Conservation (phyloP, 768 basidiomycete genomes). For the Fomitopsis serialis region DNA sequence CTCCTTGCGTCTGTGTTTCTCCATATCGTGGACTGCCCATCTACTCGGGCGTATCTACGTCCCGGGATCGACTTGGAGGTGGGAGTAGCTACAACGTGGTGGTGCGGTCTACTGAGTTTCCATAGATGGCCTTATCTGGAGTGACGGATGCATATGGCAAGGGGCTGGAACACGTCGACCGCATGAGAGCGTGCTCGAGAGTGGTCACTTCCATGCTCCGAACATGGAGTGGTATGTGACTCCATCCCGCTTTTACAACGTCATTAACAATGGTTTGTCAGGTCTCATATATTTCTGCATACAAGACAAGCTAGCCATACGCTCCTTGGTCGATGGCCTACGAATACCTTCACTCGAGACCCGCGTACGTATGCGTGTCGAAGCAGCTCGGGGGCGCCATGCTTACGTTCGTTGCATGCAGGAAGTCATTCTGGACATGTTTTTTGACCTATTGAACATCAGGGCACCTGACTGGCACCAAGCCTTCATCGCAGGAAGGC, state of each 20-base stretch:
- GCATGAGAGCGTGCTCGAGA: conserved; percentile 71
- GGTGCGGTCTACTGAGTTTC: neutral
- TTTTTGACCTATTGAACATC: conserved; percentile 90
- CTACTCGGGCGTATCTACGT: conserved; percentile 69
- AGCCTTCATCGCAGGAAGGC: conserved; percentile 83
- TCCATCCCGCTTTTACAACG: neutral
- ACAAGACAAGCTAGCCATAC: conserved; percentile 81
- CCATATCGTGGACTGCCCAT: conserved; percentile 79
- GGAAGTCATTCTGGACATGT: conserved; percentile 93
- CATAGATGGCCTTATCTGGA: conserved; percentile 77
- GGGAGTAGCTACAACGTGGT: conserved; percentile 1
- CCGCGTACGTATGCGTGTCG: conserved; percentile 47
- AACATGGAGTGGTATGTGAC: conserved; percentile 90
- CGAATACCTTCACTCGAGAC: conserved; percentile 85
- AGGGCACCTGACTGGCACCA: conserved; percentile 91
- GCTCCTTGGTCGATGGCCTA: conserved; percentile 78
- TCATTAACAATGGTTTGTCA: conserved; percentile 11
- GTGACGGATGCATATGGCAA: conserved; percentile 93
- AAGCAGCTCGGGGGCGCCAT: neutral
- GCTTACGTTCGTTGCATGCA: conserved; percentile 25
- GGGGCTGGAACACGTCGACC: conserved; percentile 69
- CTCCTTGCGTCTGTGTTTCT: conserved; percentile 78
- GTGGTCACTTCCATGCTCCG: conserved; percentile 80
- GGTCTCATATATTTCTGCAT: conserved; percentile 94
- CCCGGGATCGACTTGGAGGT: conserved; percentile 91